Percentiles rank a stretch among this genome's conserved stretches.
Evolutionary conservation across 805 yeast species (phyloP).

Genomic region (Wickerhamomyces queroliae): DNA sequence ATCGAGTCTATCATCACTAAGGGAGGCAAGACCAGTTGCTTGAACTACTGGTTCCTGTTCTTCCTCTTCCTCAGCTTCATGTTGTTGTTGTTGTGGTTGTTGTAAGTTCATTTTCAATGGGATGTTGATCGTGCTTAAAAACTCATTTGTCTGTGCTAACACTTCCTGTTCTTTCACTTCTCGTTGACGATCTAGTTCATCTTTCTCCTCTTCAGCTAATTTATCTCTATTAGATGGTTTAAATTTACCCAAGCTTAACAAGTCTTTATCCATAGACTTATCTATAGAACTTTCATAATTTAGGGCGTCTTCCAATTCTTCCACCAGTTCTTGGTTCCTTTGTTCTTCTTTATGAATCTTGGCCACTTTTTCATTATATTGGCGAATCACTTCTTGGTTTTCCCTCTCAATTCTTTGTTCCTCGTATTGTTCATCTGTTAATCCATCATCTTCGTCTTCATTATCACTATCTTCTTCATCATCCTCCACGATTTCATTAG

Average conservation of each 20-base stretch:
- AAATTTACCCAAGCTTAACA: constrained; percentile 11
- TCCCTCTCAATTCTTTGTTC: constrained; percentile 21
- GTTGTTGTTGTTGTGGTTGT: not conserved
- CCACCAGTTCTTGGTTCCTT: constrained; percentile 14
- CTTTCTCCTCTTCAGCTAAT: constrained; percentile 36
- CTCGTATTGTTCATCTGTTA: constrained; percentile 29
- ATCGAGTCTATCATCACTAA: constrained; percentile 11
- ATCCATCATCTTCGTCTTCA: constrained; percentile 16
- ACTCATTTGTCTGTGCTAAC: constrained; percentile 9
- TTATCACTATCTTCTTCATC: constrained; percentile 18
- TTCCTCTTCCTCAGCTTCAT: constrained; percentile 10
- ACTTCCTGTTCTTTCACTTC: constrained; percentile 23
- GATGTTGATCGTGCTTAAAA: constrained; percentile 13
- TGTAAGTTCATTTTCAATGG: constrained; percentile 11
- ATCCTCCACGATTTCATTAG: constrained; percentile 5
- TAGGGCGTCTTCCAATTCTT: constrained; percentile 18
- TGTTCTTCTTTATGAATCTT: constrained; percentile 9
- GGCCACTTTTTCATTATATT: constrained; percentile 15
- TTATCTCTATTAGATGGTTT: constrained; percentile 15
- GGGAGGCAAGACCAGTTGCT: constrained; percentile 1
- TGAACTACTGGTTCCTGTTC: constrained; percentile 2
- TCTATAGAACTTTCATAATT: constrained; percentile 34
- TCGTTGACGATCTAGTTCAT: constrained; percentile 32
- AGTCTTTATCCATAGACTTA: constrained; percentile 21
- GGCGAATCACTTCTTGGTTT: constrained; percentile 12